Base-by-base conservation (phyloP, 345 rosid species). In the Geranium rotundifolium region DNA sequence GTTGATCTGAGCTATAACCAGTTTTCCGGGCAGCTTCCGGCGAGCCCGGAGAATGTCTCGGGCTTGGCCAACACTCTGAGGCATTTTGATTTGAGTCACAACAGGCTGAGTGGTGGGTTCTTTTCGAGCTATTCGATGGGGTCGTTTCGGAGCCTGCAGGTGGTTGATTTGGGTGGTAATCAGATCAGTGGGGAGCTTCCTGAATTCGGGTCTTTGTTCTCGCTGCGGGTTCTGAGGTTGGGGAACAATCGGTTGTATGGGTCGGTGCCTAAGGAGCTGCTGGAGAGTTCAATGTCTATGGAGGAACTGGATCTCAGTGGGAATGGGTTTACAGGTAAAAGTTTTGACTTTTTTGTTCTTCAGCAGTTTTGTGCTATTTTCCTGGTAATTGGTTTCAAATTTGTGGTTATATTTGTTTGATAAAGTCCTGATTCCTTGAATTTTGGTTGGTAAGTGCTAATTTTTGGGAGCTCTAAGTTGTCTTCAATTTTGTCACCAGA, bases 291-390 rank as follows among this genome's bases (percentile, higher is more conserved):
- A 59, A 72, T 80, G 60, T 84, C 84, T 0, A 19, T 89, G 73
- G 78, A 29, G 46, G 95, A 85, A 74, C 56, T 92, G 82, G 98
- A 92, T 89, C 96, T 92, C 70, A 83, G 96, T 60, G 67, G 74
- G 77, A 92, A 89, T 72, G 90, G 87, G 58, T 89, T 92, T 67
- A 89, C 95, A 67, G 96, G 98, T 86, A 73, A 60, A 39, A 59
- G 56, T 57, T 57, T 64, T 68, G 63, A 55, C 67, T 54, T 54
- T 50, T 54, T 50, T 23, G 27, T 0, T 58, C 54, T 19, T 16
- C 13, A 30, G 56, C 7, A 57, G 18, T 20, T 16, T 5, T 62
- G n/a, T 27, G 62, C 34, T 55, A 52, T 5, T 57, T 59, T 12
- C 17, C 58, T 19, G 18, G 39, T 7, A 59, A 1, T 10, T 46